Percentiles rank a stretch among this genome's conserved stretches.
phyloP scores from a whole-genome alignment of 495 filamentous ascomycete genomes.

The Annulohypoxylon bovei region DNA sequence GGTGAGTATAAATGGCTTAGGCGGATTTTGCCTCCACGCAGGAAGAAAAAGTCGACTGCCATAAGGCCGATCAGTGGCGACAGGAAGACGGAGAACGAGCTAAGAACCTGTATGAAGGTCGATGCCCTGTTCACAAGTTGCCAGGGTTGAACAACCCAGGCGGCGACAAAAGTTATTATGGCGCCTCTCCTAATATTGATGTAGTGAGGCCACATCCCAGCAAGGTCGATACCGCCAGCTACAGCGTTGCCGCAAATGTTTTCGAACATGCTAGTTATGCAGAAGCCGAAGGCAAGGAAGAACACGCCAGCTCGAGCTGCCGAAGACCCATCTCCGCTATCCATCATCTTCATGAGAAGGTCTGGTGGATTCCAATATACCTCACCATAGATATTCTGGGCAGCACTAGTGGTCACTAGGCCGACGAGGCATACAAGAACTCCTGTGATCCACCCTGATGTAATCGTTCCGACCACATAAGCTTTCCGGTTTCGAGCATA shows the following conservation, averaged over 20 bases:
- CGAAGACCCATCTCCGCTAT: constrained; percentile 40
- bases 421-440: constrained; percentile 46
- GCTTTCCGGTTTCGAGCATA: constrained; percentile 42
- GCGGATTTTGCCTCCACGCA: constrained; percentile 45
- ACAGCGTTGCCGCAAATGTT: constrained; percentile 45
- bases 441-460: constrained; percentile 46
- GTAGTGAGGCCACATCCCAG: constrained; percentile 57
- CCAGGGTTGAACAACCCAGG: constrained; percentile 58
- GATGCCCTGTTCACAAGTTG: constrained; percentile 59
- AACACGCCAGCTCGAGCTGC: constrained; percentile 50
- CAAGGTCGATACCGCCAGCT: constrained; percentile 57
- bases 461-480: constrained; percentile 49
- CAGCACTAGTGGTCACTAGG: constrained; percentile 50
- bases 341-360: constrained; percentile 44
- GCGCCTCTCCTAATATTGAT: constrained; percentile 63
- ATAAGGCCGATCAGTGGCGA: constrained; percentile 49
- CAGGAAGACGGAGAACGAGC: constrained; percentile 61
- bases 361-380: constrained; percentile 53
- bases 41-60: constrained; percentile 48
- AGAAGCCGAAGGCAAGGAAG: constrained; percentile 48
- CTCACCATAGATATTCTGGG: constrained; percentile 52
- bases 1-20: constrained; percentile 46
- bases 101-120: constrained; percentile 61
- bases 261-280: constrained; percentile 42
- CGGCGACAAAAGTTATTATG: constrained; percentile 55